Evolutionary conservation across 495 filamentous ascomycete genomes (phyloP).

Genomic region (Aspergillus bertholletiae): DNA sequence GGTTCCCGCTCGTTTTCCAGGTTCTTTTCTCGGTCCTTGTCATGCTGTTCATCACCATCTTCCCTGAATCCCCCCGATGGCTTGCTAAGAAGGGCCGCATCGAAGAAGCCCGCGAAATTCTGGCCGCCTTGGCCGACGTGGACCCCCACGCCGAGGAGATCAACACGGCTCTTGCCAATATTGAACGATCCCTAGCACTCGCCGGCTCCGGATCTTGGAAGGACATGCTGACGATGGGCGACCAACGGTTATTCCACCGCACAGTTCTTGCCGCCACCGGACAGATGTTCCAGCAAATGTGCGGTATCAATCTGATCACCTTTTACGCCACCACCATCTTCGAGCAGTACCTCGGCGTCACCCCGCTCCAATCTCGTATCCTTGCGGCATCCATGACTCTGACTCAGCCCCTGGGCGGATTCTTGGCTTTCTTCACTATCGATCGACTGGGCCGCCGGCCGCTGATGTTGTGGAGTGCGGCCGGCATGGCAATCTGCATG

Average conservation of each 20-base stretch:
- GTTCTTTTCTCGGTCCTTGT: conserved; percentile 53
- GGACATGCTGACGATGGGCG: conserved; percentile 30
- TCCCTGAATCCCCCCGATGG: conserved; percentile 61
- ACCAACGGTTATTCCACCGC: conserved; percentile 31
- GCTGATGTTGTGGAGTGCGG: conserved; percentile 54
- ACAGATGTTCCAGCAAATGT: conserved; percentile 46
- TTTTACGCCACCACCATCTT: conserved; percentile 60
- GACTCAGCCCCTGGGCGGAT: conserved; percentile 70
- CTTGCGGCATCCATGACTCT: conserved; percentile 74
- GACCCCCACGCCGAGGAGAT: conserved; percentile 24
- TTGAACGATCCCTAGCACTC: conserved; percentile 38
- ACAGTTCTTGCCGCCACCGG: conserved; percentile 27
- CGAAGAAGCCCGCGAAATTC: conserved; percentile 52
- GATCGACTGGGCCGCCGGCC: conserved; percentile 68
- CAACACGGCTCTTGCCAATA: conserved; percentile 28
- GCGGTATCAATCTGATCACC: conserved; percentile 57
- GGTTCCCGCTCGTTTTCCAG: conserved; percentile 64
- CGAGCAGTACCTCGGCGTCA: conserved; percentile 52
- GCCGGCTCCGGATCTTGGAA: conserved; percentile 25
- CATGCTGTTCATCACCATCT: conserved; percentile 41
- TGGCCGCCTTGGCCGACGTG: conserved; percentile 33
- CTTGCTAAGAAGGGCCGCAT: conserved; percentile 49
- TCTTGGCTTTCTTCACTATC: conserved; percentile 71
- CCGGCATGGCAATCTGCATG: conserved; percentile 61
- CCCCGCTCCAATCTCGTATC: conserved; percentile 77